Base-by-base conservation (phyloP, 495 filamentous ascomycete species). In the Cercophora newfieldiana region DNA sequence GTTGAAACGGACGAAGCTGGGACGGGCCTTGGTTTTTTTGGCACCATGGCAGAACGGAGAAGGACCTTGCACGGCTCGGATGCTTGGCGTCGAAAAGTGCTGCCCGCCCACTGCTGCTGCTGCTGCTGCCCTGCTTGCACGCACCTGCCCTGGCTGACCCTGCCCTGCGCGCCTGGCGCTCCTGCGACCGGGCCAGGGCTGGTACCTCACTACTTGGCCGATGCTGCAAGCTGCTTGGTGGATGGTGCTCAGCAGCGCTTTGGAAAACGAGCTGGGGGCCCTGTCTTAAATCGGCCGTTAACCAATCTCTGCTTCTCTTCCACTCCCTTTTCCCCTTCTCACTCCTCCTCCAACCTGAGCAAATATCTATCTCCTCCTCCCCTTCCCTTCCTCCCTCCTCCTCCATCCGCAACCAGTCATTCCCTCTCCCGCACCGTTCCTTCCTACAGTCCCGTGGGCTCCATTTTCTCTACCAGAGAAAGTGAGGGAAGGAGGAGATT, bases 371-470 rank as follows among this genome's bases (percentile, higher is more conserved):
- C 78, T 77, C 78, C 79, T 80, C 80, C 73, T 79, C 80, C 75
- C 78, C 83, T 82, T 77, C 70, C 75, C 76, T 73, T 72, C 65
- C 76, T 74, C 67, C 74, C 75, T 78, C 79, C 78, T 80, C 79
- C 77, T 78, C 79, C 77, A 82, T 82, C 83, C 83, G 75, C 83
- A 84, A 84, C 78, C 79, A 82, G 77, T 83, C 82, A 77, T 83
- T 82, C 76, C 74, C 71, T 74, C 71, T 76, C 67, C 75, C 75
- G 69, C 63, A 71, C 75, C 78, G 75, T 77, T 75, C 80, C 79
- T 81, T 79, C 79, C 80, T 79, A 71, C 69, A 72, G 26, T 51
- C 72, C 61, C 68, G 61, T 66, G 63, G 67, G 71, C 73, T 77
- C 72, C 69, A 67, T 71, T 69, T 71, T 72, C 74, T 71, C 68